Percentiles rank a stretch among this genome's conserved stretches.
Evolutionary conservation across 495 filamentous ascomycete species (phyloP).

Genomic region (Staphylotrichum longicolle): DNA sequence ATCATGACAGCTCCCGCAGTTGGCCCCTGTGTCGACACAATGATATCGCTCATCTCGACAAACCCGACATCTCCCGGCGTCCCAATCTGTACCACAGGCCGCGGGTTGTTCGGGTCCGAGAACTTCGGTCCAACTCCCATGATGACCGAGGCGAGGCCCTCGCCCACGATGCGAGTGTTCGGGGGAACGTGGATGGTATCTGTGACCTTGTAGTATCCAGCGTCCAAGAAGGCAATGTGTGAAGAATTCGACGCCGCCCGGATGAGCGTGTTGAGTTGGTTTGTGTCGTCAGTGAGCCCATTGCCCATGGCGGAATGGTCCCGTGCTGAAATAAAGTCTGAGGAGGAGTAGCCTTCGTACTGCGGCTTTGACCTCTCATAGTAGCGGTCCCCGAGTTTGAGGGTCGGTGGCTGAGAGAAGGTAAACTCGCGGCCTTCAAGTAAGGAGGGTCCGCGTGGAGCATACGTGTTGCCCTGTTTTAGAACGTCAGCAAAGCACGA

Average conservation of each 20-base stretch:
- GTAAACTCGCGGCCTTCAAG: constrained; percentile 21
- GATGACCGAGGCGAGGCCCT: constrained; percentile 47
- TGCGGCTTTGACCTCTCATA: constrained; percentile 68
- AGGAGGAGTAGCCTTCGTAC: constrained; percentile 53
- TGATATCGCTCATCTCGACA: constrained; percentile 57
- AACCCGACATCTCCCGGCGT: constrained; percentile 48
- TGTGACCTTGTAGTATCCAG: constrained; percentile 42
- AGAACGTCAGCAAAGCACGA: constrained; percentile 6
- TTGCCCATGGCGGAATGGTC: constrained; percentile 31
- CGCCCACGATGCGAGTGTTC: constrained; percentile 47
- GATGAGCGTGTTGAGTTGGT: constrained; percentile 28
- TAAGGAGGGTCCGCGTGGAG: constrained; percentile 25
- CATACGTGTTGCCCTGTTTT: constrained; percentile 29
- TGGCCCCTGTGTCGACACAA: constrained; percentile 43
- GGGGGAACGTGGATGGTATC: constrained; percentile 51
- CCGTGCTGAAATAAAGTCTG: constrained; percentile 34
- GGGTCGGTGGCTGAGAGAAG: constrained; percentile 25
- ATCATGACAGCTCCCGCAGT: constrained; percentile 61
- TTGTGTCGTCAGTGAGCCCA: constrained; percentile 35
- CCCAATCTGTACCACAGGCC: constrained; percentile 54
- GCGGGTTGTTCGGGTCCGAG: constrained; percentile 43
- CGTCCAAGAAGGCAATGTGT: constrained; percentile 69
- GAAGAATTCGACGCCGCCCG: constrained; percentile 19
- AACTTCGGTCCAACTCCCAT: constrained; percentile 49
- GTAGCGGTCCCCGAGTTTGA: constrained; percentile 46